Percentiles rank a stretch among this genome's conserved stretches.
Conservation (phyloP, 805 yeast genomes). For the Torulaspora delbrueckii region DNA sequence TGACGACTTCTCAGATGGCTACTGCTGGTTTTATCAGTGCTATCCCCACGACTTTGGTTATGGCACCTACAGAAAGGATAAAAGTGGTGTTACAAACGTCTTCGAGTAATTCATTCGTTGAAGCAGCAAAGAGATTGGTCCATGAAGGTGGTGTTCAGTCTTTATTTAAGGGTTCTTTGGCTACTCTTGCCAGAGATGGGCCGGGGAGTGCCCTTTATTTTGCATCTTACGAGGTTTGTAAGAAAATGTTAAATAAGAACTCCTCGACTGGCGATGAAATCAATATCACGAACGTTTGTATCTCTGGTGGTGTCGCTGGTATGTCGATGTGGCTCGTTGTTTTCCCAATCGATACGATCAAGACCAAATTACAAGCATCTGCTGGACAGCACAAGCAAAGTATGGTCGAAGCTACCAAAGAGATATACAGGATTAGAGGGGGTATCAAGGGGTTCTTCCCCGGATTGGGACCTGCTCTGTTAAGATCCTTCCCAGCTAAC, state of each 20-base stretch:
- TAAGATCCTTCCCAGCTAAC: constrained; percentile 95
- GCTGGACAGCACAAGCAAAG: constrained; percentile 40
- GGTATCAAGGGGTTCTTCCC: constrained; percentile 94
- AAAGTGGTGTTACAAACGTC: constrained; percentile 89
- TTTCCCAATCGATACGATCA: constrained; percentile 94
- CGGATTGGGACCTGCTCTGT: constrained; percentile 92
- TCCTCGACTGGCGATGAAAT: constrained; percentile 45
- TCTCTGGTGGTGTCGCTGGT: constrained; percentile 96
- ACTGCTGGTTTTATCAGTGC: constrained; percentile 95
- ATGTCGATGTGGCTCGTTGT: constrained; percentile 95
- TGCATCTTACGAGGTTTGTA: constrained; percentile 85
- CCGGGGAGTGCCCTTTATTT: constrained; percentile 96
- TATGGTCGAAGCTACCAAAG: constrained; percentile 59
- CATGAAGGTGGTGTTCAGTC: constrained; percentile 78
- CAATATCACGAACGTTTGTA: constrained; percentile 67
- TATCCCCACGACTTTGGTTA: constrained; percentile 87
- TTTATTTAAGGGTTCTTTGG: constrained; percentile 83
- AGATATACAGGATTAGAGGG: constrained; percentile 60
- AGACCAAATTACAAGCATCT: constrained; percentile 42
- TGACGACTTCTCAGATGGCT: constrained; percentile 67
- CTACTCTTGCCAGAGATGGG: constrained; percentile 93
- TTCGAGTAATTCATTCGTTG: constrained; percentile 32
- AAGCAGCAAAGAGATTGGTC: constrained; percentile 62
- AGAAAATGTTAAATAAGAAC: constrained; percentile 48
- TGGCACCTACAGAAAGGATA: constrained; percentile 97